Percentiles rank a stretch among this genome's conserved stretches.
phyloP scores from a whole-genome alignment of 208 protist genomes.

The Endotrypanum monterogeii region DNA sequence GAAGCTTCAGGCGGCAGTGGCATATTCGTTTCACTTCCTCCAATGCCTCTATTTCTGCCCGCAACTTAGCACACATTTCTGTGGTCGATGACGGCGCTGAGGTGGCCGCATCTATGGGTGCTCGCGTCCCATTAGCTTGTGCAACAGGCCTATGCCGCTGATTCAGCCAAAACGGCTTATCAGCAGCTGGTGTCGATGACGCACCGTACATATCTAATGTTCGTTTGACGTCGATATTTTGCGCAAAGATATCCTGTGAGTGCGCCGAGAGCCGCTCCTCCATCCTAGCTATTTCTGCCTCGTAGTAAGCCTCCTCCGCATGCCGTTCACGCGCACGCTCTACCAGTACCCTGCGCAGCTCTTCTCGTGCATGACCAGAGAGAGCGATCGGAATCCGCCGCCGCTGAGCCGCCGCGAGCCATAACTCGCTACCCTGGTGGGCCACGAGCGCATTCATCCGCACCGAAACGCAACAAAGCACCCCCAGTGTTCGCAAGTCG shows the following conservation, averaged over 20 bases:
- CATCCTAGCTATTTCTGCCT: conserved; percentile 29
- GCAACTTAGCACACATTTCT: conserved; percentile 18
- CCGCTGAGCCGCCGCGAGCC: conserved; percentile 22
- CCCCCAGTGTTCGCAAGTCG: conserved; percentile 23
- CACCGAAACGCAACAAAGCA: conserved; percentile 29
- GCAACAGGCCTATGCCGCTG: conserved; percentile 1
- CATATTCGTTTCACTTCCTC: conserved; percentile 23
- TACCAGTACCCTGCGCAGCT: conserved; percentile 12
- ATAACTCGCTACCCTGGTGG: conserved; percentile 25
- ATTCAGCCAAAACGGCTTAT: conserved; percentile 18
- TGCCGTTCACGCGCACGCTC: conserved; percentile 19
- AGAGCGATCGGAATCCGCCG: conserved; percentile 18
- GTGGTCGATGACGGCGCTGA: background rate
- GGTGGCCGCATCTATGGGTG: background rate
- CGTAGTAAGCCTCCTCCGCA: conserved; percentile 34
- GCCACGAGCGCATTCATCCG: conserved; percentile 29
- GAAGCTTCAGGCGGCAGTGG: conserved; percentile 31
- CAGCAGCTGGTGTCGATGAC: background rate
- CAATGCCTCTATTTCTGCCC: conserved; percentile 23
- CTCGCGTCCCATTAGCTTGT: background rate
- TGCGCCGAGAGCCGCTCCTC: conserved; percentile 37
- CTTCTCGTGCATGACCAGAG: conserved; percentile 8
- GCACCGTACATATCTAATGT: conserved; percentile 26
- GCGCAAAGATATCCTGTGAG: conserved; percentile 32
- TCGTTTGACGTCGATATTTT: conserved; percentile 39